Evolutionary conservation across 1,284 basidiomycete species (phyloP).

Genomic region (Naganishia sp.): DNA sequence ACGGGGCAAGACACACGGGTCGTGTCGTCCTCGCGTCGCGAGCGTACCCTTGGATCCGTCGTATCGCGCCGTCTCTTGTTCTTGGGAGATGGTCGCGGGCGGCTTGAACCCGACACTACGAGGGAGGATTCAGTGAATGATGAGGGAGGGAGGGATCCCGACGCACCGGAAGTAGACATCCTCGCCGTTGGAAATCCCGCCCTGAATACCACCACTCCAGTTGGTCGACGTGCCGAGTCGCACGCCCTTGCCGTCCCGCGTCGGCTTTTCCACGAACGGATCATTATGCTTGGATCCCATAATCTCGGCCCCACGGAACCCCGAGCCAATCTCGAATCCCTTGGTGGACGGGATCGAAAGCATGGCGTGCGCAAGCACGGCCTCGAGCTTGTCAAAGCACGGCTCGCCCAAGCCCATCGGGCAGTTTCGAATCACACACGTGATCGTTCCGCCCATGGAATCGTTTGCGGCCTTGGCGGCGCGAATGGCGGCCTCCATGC

Average conservation of each 20-base stretch:
- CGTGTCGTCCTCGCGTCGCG: slow-evolving; percentile 89
- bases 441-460: slow-evolving; percentile 96
- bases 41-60: slow-evolving; percentile 84
- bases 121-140: neutral
- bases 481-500: slow-evolving; percentile 88
- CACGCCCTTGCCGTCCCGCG: slow-evolving; percentile 58
- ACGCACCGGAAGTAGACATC: slow-evolving; percentile 92
- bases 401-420: slow-evolving; percentile 95
- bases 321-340: slow-evolving; percentile 96
- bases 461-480: slow-evolving; percentile 87
- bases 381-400: slow-evolving; percentile 98
- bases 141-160: neutral
- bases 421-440: slow-evolving; percentile 88
- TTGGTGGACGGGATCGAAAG: slow-evolving; percentile 98
- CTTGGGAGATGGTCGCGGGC: slow-evolving; percentile 94
- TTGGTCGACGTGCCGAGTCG: slow-evolving; percentile 83
- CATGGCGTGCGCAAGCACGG: slow-evolving; percentile 95
- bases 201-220: slow-evolving; percentile 97
- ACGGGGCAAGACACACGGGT: slow-evolving; percentile 94
- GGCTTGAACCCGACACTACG: slow-evolving; percentile 92
- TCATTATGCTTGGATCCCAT: slow-evolving; percentile 95
- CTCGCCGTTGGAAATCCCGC: slow-evolving; percentile 97
- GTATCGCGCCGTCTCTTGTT: slow-evolving; percentile 88
- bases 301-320: slow-evolving; percentile 93
- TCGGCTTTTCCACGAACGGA: slow-evolving; percentile 62